A percentile compares a stretch with the other conserved stretches of the same genome.
These are phyloP conservation scores for Steccherinum ochraceum DNA, from an alignment of 768 basidiomycete genomes.

Conservation along the genomic window DNA sequence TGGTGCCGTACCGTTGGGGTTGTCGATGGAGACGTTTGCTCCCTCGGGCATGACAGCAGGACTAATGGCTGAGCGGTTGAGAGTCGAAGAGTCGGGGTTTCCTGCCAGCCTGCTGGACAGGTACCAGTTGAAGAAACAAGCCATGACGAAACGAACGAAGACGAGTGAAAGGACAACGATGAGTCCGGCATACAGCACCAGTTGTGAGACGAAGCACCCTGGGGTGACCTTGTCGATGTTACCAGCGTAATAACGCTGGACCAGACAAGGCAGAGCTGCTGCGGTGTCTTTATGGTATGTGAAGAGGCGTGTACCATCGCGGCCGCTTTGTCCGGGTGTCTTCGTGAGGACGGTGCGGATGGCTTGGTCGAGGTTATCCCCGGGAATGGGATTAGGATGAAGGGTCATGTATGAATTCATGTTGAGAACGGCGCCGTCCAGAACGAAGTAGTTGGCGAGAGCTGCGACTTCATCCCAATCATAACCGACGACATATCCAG, in stretches of 20 bases:
- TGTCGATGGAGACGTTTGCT: constrained; percentile 90
- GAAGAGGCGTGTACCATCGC: constrained; percentile 88
- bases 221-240: constrained; percentile 96
- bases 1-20: constrained; percentile 86
- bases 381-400: constrained; percentile 59
- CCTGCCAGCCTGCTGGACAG: constrained; percentile 77
- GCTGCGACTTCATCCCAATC: constrained; percentile 82
- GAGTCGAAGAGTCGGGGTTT: constrained; percentile 62
- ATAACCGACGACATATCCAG: constrained; percentile 72
- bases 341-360: constrained; percentile 67
- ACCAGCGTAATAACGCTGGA: constrained; percentile 84
- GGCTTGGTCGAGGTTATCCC: constrained; percentile 76
- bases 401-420: constrained; percentile 77
- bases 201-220: constrained; percentile 86
- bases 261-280: constrained; percentile 72
- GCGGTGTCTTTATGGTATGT: constrained; percentile 60
- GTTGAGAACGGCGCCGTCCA: constrained; percentile 94
- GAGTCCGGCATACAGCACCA: constrained; percentile 87
- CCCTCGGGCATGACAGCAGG: constrained; percentile 96
- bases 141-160: constrained; percentile 91
- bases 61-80: constrained; percentile 81
- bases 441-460: constrained; percentile 72
- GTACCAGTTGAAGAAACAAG: constrained; percentile 96
- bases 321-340: constrained; percentile 50
- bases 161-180: constrained; percentile 90